Evolutionary conservation across 1,284 basidiomycete genomes (phyloP), one percentile per base, ranked within the genome.

Genomic region (Malassezia pachydermatis): DNA sequence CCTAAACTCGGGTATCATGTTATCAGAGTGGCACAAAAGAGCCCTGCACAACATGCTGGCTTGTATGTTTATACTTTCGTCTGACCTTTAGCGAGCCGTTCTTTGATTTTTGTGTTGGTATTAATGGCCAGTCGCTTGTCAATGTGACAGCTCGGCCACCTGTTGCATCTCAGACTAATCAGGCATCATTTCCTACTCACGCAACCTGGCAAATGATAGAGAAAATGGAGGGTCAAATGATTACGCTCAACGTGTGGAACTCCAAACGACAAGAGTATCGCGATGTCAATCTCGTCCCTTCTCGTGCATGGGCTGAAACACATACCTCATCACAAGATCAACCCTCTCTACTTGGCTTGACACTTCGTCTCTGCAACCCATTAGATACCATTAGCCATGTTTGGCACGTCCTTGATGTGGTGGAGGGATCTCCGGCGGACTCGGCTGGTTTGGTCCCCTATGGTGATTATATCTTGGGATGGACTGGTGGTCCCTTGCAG

Each of bases 361-460:
- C 86, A 57, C 83, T 96, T 78, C 80, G 92, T 14, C 80, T 95
- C 65, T 96, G 84, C 52, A 58, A 62, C 25, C 66, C 66, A 2
- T 55, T 61, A 10, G 62, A 58, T 25, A 58, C 65, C 1, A 50
- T 65, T 0, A 59, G 54, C 6, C 57, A 62, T 41, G 65, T 96
- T 6, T 98, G 92, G 90, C 92, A 98, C 73, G 88, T 98, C 38
- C 77, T 98, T 42, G 94, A 98, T 70, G 88, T 98, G 7, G 75
- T 94, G 29, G 90, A 96, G 73, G 89, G 88, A 16, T 88, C 85
- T 54, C 94, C 94, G 7, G 92, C 92, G 5, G 89, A 96, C 76
- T 59, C 56, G 3, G 65, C 61, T 45, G 86, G 86, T 2, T 76
- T 88, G 2, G 86, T 88, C 14, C 86, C 86, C 3, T 87, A 83